A percentile compares a stretch with the other conserved stretches of the same genome.
phyloP scores from a whole-genome alignment of 2,329 filamentous ascomycete species.

The Sporothrix schenckii region DNA sequence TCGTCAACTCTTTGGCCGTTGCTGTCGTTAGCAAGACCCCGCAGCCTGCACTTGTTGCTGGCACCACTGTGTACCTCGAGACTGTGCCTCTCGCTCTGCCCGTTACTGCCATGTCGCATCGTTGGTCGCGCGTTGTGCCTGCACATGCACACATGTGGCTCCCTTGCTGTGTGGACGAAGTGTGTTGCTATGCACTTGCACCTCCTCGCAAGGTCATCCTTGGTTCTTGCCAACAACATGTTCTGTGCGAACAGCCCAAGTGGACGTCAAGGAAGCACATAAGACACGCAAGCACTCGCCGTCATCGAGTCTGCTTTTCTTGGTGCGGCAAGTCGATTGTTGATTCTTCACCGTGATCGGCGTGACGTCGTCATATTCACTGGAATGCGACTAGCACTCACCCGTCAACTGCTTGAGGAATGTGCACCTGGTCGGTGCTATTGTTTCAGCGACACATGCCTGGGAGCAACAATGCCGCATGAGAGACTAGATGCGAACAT shows the following conservation, averaged over 20 bases:
- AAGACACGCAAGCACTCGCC: background rate
- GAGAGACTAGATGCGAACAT: background rate
- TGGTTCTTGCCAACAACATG: background rate
- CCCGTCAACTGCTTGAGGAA: background rate
- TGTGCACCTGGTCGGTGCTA: background rate
- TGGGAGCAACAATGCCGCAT: background rate
- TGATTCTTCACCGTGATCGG: background rate
- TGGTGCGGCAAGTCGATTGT: background rate
- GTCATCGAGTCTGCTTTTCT: background rate
- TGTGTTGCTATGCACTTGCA: background rate
- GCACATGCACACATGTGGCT: background rate
- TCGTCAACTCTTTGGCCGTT: background rate
- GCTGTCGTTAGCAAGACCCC: background rate
- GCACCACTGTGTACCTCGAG: slow-evolving; percentile 4
- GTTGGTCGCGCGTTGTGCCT: background rate
- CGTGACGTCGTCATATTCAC: too few species aligned
- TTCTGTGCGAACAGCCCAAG: background rate
- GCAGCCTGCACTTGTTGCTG: slow-evolving; percentile 7
- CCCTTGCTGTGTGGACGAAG: background rate
- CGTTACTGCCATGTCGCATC: background rate
- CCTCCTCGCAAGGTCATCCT: background rate
- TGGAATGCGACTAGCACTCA: background rate
- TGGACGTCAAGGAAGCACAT: background rate
- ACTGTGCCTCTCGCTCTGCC: background rate
- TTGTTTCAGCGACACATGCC: slow-evolving; percentile 22